Evolutionary conservation across 2,329 filamentous ascomycete species (phyloP).

Genomic region (Exserohilum rostratum): DNA sequence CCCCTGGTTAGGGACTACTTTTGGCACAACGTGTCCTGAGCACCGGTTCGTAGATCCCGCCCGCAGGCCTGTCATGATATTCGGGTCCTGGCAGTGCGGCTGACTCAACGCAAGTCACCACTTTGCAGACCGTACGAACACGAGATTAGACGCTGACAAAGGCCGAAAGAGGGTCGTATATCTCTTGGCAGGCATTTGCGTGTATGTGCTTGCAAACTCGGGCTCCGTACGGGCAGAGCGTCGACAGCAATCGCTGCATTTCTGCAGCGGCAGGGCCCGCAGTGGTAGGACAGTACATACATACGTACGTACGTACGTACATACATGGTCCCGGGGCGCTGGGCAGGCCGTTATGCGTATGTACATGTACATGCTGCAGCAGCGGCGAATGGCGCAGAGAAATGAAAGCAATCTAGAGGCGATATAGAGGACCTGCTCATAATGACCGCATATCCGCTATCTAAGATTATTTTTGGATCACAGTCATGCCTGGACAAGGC

Average conservation of each 20-base stretch:
- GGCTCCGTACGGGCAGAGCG: background rate
- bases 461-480: conserved; percentile 39
- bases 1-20: conserved; percentile 36
- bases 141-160: background rate
- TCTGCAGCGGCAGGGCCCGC: conserved; percentile 29
- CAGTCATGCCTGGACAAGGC: conserved; percentile 27
- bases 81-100: conserved; percentile 14
- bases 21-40: conserved; percentile 46
- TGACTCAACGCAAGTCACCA: conserved; percentile 12
- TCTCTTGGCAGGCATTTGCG: background rate
- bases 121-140: background rate
- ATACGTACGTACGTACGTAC: too few species aligned
- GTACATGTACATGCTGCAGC: conserved; percentile 23
- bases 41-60: conserved; percentile 49
- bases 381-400: conserved; percentile 38
- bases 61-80: conserved; percentile 30
- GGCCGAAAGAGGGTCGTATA: background rate
- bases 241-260: conserved; percentile 12
- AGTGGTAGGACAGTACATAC: conserved; percentile 19
- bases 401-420: conserved; percentile 42
- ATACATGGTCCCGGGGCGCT: conserved; percentile 14
- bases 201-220: too few species aligned
- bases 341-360: conserved; percentile 30
- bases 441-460: conserved; percentile 44
- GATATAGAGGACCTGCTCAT: conserved; percentile 42